Percentiles rank a stretch among this genome's conserved stretches.
These are phyloP conservation scores for Paecilomyces dactylethromorphus DNA, from an alignment of 2,329 filamentous ascomycete genomes.

Conservation along the genomic window DNA sequence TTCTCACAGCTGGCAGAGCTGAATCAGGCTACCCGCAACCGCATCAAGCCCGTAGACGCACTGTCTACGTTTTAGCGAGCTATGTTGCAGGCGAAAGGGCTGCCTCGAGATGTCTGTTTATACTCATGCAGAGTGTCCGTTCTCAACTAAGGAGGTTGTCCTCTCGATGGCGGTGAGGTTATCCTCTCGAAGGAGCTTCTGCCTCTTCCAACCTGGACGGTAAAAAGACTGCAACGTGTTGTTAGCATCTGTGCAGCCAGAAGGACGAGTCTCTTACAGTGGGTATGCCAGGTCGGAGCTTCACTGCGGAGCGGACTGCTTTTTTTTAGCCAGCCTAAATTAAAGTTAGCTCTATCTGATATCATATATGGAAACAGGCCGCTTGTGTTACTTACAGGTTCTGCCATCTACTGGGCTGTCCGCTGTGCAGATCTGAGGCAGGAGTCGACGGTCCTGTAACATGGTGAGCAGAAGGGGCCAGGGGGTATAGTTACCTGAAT, in stretches of 20 bases:
- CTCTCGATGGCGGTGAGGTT: background rate
- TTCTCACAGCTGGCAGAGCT: background rate
- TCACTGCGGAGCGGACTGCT: slow-evolving; percentile 1
- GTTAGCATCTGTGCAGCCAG: background rate
- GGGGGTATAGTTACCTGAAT: background rate
- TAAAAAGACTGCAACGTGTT: background rate
- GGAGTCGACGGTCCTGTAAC: slow-evolving; percentile 1
- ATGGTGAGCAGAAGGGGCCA: background rate
- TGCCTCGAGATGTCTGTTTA: background rate
- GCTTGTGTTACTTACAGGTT: slow-evolving; percentile 9
- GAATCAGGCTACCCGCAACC: background rate
- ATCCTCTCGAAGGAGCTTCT: background rate
- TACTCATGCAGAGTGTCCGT: background rate
- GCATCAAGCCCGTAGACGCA: background rate
- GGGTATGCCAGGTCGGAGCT: slow-evolving; percentile 1
- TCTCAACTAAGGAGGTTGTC: background rate
- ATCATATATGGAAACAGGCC: background rate
- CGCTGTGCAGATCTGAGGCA: slow-evolving; percentile 7
- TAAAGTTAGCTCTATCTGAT: background rate
- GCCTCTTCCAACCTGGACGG: background rate
- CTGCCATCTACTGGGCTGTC: slow-evolving; percentile 15
- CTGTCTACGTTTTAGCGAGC: background rate
- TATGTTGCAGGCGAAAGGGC: background rate
- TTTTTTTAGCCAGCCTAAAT: slow-evolving; percentile 10
- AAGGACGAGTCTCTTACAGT: background rate